phyloP scores from a whole-genome alignment of 2,329 filamentous ascomycete genomes.

The Acephala macrosclerotiorum region DNA sequence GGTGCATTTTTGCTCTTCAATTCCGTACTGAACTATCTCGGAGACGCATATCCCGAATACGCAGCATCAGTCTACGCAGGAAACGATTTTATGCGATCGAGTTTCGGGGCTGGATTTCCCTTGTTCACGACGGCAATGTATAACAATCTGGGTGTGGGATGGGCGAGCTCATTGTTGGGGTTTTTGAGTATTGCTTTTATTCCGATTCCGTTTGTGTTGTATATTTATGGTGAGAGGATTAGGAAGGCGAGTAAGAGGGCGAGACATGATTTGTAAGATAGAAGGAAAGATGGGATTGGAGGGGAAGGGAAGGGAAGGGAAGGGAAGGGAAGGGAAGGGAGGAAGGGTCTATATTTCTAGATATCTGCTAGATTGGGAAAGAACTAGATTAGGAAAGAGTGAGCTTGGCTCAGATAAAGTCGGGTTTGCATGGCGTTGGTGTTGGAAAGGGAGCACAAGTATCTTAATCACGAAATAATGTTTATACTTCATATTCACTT shows the following conservation, averaged over 20 bases:
- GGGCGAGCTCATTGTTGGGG: conserved; percentile 45
- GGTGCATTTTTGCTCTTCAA: conserved; percentile 56
- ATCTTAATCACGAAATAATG: too few species aligned
- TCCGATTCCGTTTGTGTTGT: conserved; percentile 39
- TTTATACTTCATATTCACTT: too few species aligned
- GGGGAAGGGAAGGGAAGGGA: too few species aligned
- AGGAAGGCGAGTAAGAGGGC: conserved; percentile 35
- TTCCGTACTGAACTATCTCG: conserved; percentile 51
- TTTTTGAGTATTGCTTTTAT: conserved; percentile 43
- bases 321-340: too few species aligned
- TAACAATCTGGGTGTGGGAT: conserved; percentile 43
- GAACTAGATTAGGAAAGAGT: too few species aligned
- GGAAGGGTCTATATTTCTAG: too few species aligned
- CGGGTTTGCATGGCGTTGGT: too few species aligned
- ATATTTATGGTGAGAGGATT: conserved; percentile 36
- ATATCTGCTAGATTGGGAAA: too few species aligned
- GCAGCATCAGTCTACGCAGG: conserved; percentile 49
- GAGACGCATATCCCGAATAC: conserved; percentile 47
- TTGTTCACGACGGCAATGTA: conserved; percentile 46
- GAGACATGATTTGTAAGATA: conserved; percentile 34
- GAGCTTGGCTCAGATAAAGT: too few species aligned
- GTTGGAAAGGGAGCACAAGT: too few species aligned
- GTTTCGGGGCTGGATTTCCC: conserved; percentile 46
- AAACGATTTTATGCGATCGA: conserved; percentile 47
- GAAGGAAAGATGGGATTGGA: too few species aligned